Base-by-base conservation (phyloP, 2,329 filamentous ascomycete species). In the Zalaria obscura region DNA sequence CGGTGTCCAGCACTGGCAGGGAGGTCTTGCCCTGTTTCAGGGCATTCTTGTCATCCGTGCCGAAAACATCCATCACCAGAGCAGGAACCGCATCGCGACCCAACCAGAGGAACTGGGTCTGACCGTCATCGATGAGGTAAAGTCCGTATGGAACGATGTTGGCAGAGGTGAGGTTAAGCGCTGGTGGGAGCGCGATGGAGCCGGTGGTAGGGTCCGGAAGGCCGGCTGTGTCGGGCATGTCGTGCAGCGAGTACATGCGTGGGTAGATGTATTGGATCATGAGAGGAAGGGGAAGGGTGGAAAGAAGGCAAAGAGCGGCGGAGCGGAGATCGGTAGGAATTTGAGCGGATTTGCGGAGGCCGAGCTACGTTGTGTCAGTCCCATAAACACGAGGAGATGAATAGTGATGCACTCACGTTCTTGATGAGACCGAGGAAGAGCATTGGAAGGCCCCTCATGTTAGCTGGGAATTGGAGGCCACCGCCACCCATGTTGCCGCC, bases 21-120 rank as follows among this genome's bases (percentile, higher is more conserved):
- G 78, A 76, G 25, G 80, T 80, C 72, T 98, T 98, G 60, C 91
- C 91, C 48, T 95, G 85, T 50, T 86, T 87, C 46, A 98, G 69
- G 56, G 86, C 81, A 33, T 78, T 79, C 56, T 83, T 79, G 62
- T 95, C 88, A 36, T 80, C 72, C 7, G 91, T 72, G 25, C 87
- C 89, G 59, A 98, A 98, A 4, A 96, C 89, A 54, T 98, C 91
- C 40, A 73, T 64, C 34, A 96, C 69, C 28, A 98, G 73, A 56
- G 93, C 86, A 1, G 87, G 86, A 27, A 98, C 86, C 1, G 89
- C 82, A 51, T 98, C 89, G 31, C 88, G 79, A 9, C 91, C 91
- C 18, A 96, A 74, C 91, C 91, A 98, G 38, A 98, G 66, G 72
- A 98, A 98, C 60, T 98, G 91, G 4, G 86, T 95, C 63, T 95